Evolutionary conservation across 805 yeast genomes (phyloP).

Genomic region (Myxozyma vanderwaltii): DNA sequence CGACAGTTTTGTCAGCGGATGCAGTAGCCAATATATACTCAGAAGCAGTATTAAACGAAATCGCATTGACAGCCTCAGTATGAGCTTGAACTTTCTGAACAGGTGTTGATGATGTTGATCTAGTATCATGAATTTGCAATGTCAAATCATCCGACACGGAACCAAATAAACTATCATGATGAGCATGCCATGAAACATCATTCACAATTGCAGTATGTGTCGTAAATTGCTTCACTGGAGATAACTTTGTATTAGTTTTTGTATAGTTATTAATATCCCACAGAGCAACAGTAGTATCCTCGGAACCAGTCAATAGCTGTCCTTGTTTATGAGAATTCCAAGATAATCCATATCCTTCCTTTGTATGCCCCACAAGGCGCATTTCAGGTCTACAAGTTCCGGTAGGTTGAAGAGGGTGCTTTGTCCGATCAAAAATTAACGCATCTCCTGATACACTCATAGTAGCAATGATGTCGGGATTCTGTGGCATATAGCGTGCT

Average conservation of each 20-base stretch:
- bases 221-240: constrained; percentile 54
- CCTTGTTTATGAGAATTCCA: constrained; percentile 56
- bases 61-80: constrained; percentile 64
- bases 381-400: constrained; percentile 54
- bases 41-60: constrained; percentile 63
- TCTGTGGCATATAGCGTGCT: constrained; percentile 56
- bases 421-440: constrained; percentile 57
- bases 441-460: constrained; percentile 50
- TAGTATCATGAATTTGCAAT: constrained; percentile 62
- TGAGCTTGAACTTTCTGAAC: constrained; percentile 55
- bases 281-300: constrained; percentile 65
- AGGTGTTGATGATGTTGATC: constrained; percentile 44
- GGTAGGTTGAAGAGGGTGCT: constrained; percentile 59
- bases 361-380: constrained; percentile 56
- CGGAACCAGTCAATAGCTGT: constrained; percentile 62
- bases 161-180: constrained; percentile 54
- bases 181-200: constrained; percentile 62
- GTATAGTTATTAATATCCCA: constrained; percentile 56
- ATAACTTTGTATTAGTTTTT: constrained; percentile 35
- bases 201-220: constrained; percentile 63
- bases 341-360: constrained; percentile 70
- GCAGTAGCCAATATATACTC: constrained; percentile 68
- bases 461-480: constrained; percentile 53
- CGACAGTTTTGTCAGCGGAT: constrained; percentile 72
- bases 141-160: constrained; percentile 71